Evolutionary conservation across 257 asterid species (phyloP), one percentile per base, ranked within the genome.

Genomic region (Jacaranda copaia): DNA sequence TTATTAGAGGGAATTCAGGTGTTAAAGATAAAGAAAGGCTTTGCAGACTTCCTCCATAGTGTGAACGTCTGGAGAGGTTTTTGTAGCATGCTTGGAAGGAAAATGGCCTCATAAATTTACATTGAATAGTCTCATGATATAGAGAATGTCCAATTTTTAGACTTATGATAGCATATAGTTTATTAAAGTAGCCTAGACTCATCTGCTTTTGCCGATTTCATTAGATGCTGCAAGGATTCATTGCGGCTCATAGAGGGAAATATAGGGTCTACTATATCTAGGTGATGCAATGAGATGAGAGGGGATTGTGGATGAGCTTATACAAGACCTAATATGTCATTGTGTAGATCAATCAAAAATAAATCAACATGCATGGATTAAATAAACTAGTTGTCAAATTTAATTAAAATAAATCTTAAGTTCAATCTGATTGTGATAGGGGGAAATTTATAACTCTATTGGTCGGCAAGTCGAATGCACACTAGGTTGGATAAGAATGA

Each of bases 61-160:
- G 57, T 39, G 65, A 87, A 87, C 0, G 89, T 87, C 68, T 83
- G 70, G 13, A 83, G 69, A 4, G 89, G 86, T 39, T 16, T 77
- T 52, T 73, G 81, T 1, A 87, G 79, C 16, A 57, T 11, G 67
- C 89, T 84, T 6, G 84, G 81, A 9, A 60, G 77, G 11, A 82
- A 8, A 7, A 80, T 49, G 38, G 74, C 6, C 68, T 82, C 83
- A 15, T 82, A 85, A 5, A 85, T 1, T n/a, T 85, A 83, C 20
- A 80, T 63, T 0, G 85, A 58, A 40, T 85, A 85, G 42, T 86
- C 88, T 82, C 86, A 85, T 0, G 88, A 78, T 20, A 73, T 68
- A 12, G 89, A 81, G 66, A 82, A 66, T 1, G 89, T 77, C 91
- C 89, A 85, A 51, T 76, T 77, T 1, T 42, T 61, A 1, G 73